A percentile compares a stretch with the other conserved stretches of the same genome.
Conservation (phyloP, 1,284 basidiomycete species). For the Vanrija sp. region DNA sequence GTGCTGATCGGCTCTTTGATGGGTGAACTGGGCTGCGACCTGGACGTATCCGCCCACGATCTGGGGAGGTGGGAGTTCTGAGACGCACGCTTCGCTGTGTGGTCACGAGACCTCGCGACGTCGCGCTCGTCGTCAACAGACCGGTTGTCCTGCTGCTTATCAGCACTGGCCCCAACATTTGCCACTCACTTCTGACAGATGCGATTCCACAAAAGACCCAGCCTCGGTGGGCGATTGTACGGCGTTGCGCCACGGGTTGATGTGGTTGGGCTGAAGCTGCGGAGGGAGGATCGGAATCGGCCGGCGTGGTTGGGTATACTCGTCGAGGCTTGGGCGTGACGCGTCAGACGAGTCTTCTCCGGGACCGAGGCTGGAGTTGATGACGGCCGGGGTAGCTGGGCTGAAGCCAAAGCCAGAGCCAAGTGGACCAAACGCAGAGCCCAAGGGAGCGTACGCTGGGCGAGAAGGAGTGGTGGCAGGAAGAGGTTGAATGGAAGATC, state of each 20-base stretch:
- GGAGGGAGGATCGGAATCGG: not conserved
- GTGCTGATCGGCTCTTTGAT: not conserved
- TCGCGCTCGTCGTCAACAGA: not conserved
- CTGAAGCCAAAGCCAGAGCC: not conserved
- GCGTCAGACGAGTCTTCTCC: no score
- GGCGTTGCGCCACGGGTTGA: not conserved
- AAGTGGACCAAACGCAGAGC: not conserved
- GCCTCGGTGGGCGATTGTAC: no score
- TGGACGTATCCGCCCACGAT: not conserved
- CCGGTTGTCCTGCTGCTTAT: no score
- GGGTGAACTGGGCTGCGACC: constrained; percentile 5
- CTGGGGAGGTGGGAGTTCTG: constrained; percentile 17
- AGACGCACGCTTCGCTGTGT: constrained; percentile 15
- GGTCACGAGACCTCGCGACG: constrained; percentile 6
- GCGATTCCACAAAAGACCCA: no score
- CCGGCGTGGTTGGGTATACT: not conserved
- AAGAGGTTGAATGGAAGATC: not conserved
- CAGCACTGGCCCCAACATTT: no score
- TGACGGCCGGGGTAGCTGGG: not conserved
- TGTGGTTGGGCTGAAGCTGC: not conserved
- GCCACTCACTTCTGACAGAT: no score
- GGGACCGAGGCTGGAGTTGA: no score
- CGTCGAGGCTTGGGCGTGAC: constrained; percentile 1
- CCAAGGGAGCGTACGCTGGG: not conserved
- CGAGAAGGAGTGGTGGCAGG: not conserved